Evolutionary conservation across 2,329 filamentous ascomycete species (phyloP).

Genomic region (Chalaropsis ovoidea): DNA sequence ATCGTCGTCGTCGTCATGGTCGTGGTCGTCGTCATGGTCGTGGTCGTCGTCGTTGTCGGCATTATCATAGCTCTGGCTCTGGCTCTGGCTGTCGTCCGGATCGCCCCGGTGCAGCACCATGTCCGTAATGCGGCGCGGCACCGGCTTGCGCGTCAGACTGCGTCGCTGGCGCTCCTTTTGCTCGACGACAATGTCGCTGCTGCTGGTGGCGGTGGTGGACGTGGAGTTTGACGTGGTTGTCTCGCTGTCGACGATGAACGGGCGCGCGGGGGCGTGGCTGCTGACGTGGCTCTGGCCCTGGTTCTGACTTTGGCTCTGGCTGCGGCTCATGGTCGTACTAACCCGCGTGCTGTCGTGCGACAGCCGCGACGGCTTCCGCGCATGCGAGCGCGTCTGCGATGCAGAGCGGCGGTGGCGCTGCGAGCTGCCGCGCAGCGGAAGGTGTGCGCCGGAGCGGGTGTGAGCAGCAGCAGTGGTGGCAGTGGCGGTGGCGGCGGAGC

Average conservation of each 20-base stretch:
- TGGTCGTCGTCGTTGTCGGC: background rate
- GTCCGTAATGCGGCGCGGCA: constrained; percentile 1
- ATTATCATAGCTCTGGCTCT: background rate
- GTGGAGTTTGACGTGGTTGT: background rate
- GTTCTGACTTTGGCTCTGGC: background rate
- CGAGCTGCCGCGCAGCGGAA: constrained; percentile 6
- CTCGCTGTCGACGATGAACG: constrained; percentile 11
- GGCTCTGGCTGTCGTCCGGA: background rate
- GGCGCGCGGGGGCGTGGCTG: background rate
- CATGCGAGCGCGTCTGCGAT: constrained; percentile 1
- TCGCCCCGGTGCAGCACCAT: constrained; percentile 4
- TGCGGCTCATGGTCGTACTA: background rate
- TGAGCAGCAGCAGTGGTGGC: constrained; percentile 12
- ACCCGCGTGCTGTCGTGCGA: constrained; percentile 13
- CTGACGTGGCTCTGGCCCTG: background rate
- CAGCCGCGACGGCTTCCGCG: constrained; percentile 5
- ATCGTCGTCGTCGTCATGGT: constrained; percentile 7
- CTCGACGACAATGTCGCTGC: constrained; percentile 21
- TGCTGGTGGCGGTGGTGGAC: background rate
- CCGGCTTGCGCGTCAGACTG: constrained; percentile 14
- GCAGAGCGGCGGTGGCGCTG: constrained; percentile 13
- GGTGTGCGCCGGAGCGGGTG: constrained; percentile 14
- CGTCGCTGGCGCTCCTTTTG: constrained; percentile 5
- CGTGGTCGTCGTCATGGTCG: background rate
- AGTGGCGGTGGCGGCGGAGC: background rate